These are phyloP conservation scores for Dacryopinax primogenitus DNA, from an alignment of 768 basidiomycete species.

Conservation along the genomic window DNA sequence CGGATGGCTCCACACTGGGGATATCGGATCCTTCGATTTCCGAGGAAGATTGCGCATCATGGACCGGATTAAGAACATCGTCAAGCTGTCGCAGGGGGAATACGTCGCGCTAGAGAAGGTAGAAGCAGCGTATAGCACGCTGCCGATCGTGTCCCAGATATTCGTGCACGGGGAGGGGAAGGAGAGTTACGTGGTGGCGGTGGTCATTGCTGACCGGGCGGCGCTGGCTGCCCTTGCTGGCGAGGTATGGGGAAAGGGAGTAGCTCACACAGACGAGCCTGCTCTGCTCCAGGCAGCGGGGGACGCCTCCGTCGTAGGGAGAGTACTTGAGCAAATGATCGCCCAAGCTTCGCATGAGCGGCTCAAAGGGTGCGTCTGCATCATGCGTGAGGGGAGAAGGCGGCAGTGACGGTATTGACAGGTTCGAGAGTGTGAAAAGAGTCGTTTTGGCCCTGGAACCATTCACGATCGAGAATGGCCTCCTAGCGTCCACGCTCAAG, in stretches of 20 bases:
- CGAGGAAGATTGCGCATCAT: conserved; percentile 77
- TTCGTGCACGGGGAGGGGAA: conserved; percentile 85
- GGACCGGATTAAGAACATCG: conserved; percentile 97
- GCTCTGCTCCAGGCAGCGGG: conserved; percentile 42
- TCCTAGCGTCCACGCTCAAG: conserved; percentile 87
- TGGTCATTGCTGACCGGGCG: conserved; percentile 72
- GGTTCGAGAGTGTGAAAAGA: conserved; percentile 77
- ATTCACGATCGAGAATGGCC: conserved; percentile 65
- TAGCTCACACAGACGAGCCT: conserved; percentile 39
- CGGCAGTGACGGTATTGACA: conserved; percentile 24
- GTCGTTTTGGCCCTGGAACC: conserved; percentile 60
- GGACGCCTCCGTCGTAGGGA: conserved; percentile 46
- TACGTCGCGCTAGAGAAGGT: conserved; percentile 96
- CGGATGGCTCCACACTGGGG: conserved; percentile 88
- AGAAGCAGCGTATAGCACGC: conserved; percentile 62
- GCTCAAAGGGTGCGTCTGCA: conserved; percentile 56
- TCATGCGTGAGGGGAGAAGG: neutral
- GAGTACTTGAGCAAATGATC: conserved; percentile 43
- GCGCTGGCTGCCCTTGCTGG: conserved; percentile 50
- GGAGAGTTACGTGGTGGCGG: conserved; percentile 69
- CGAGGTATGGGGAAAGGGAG: conserved; percentile 37
- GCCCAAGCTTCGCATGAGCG: conserved; percentile 48
- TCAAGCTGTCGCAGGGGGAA: conserved; percentile 97
- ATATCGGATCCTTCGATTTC: conserved; percentile 70
- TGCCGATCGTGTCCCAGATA: conserved; percentile 60